Conservation (phyloP, 305 asterid genomes). For the Fraxinus latifolia region DNA sequence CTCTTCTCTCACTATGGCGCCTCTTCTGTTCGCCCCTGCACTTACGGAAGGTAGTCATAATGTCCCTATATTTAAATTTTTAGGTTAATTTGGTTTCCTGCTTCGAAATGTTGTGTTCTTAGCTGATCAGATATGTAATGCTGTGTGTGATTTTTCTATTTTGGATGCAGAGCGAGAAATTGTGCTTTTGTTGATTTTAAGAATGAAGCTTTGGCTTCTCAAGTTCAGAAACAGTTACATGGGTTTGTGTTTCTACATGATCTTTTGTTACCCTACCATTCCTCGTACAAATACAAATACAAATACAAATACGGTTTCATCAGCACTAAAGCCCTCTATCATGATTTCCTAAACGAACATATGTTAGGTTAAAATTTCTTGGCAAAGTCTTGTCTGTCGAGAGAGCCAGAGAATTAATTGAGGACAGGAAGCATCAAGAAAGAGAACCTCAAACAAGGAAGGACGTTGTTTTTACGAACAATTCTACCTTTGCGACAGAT, state of each 20-base stretch:
- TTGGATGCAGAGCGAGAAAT: constrained; percentile 52
- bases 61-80: not conserved
- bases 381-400: constrained; percentile 74
- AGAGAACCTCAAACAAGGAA: constrained; percentile 33
- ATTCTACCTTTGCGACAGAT: constrained; percentile 31
- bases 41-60: constrained; percentile 48
- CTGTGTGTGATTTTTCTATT: constrained; percentile 1
- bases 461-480: constrained; percentile 28
- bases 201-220: constrained; percentile 59
- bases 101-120: not conserved
- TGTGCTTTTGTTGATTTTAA: constrained; percentile 80
- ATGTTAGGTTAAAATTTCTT: constrained; percentile 66
- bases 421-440: constrained; percentile 32
- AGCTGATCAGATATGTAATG: constrained; percentile 11
- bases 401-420: constrained; percentile 47
- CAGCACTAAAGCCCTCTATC: not conserved
- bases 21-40: constrained; percentile 61
- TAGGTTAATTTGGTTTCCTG: not conserved
- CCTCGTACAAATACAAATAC: not conserved
- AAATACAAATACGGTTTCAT: not conserved
- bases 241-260: constrained; percentile 43
- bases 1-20: constrained; percentile 86
- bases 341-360: constrained; percentile 7
- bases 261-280: not conserved
- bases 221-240: constrained; percentile 74